Evolutionary conservation across 768 basidiomycete species (phyloP).

Genomic region (Naganishia onofrii): DNA sequence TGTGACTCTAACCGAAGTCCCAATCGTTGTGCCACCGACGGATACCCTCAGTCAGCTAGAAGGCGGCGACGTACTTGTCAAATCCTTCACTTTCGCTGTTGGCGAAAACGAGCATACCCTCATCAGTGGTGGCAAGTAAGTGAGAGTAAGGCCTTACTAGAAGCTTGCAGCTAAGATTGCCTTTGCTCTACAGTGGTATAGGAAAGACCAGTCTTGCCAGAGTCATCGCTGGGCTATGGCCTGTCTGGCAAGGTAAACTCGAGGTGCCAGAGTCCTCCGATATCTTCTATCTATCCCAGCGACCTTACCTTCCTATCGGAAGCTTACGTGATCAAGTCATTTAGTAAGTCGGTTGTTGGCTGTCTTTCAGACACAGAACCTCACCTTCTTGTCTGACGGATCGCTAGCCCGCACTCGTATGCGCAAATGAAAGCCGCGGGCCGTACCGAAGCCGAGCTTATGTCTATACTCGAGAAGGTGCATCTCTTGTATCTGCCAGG

Average conservation of each 20-base stretch:
- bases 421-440: constrained; percentile 65
- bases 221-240: constrained; percentile 87
- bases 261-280: constrained; percentile 64
- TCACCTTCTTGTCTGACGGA: background rate
- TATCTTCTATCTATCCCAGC: constrained; percentile 73
- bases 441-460: constrained; percentile 66
- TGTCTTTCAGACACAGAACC: background rate
- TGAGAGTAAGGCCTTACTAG: background rate
- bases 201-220: constrained; percentile 87
- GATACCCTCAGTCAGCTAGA: constrained; percentile 50
- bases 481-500: constrained; percentile 79
- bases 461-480: constrained; percentile 73
- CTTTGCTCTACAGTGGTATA: constrained; percentile 63
- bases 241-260: constrained; percentile 54
- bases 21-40: constrained; percentile 55
- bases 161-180: background rate
- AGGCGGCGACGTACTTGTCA: constrained; percentile 62
- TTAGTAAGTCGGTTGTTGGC: constrained; percentile 55
- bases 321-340: constrained; percentile 88
- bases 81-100: constrained; percentile 65
- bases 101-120: constrained; percentile 75
- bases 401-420: constrained; percentile 67
- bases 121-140: constrained; percentile 73
- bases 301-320: constrained; percentile 87
- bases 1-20: constrained; percentile 51